Evolutionary conservation across 139 green algal species (phyloP).

Genomic region (Chlorella sorokiniana): DNA sequence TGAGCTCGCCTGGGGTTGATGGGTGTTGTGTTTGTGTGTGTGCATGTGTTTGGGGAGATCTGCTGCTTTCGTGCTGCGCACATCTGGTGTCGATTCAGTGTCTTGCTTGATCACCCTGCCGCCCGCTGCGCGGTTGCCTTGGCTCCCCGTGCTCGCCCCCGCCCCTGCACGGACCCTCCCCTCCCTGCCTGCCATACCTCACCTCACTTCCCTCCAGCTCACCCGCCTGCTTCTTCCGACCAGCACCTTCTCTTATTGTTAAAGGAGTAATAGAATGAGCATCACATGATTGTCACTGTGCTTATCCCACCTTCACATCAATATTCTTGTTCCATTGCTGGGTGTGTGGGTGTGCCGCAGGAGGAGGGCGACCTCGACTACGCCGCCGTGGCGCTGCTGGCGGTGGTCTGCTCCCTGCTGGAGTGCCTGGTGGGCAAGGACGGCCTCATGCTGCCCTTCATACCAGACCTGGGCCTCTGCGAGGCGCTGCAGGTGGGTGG

Average conservation of each 20-base stretch:
- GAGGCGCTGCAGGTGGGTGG: conserved; percentile 11
- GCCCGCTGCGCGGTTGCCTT: too few relatives aligned
- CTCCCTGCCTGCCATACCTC: too few relatives aligned
- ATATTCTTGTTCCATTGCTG: not conserved
- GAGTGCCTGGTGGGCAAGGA: conserved; percentile 33
- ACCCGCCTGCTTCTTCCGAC: too few relatives aligned
- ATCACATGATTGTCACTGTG: too few relatives aligned
- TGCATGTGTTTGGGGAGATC: too few relatives aligned
- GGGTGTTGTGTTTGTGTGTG: not conserved
- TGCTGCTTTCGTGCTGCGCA: not conserved
- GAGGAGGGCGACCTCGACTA: conserved; percentile 23
- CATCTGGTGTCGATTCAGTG: not conserved
- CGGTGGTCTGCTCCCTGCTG: conserved; percentile 2
- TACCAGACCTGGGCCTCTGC: conserved; percentile 2
- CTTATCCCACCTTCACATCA: not conserved
- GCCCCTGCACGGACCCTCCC: too few relatives aligned
- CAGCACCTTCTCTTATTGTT: too few relatives aligned
- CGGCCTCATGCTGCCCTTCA: not conserved
- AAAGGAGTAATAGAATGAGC: too few relatives aligned
- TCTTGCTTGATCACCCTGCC: too few relatives aligned
- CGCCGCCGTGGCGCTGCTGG: conserved; percentile 25
- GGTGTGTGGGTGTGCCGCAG: not conserved
- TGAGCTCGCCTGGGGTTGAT: not conserved
- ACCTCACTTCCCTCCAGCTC: too few relatives aligned
- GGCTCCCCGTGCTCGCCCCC: too few relatives aligned